phyloP scores from a whole-genome alignment of 2,329 filamentous ascomycete species.

The Fusarium citri region DNA sequence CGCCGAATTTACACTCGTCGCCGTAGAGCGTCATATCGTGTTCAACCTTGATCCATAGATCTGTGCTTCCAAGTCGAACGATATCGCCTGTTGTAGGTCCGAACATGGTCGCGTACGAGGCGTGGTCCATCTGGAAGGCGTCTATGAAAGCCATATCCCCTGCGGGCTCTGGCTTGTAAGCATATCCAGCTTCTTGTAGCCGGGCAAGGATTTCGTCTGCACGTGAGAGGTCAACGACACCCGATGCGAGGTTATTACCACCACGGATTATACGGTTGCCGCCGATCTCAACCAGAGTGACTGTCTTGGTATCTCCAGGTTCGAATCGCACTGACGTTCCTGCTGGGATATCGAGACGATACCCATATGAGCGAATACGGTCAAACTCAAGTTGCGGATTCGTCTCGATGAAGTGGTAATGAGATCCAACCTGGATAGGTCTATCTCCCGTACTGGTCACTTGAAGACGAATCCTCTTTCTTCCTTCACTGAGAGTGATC shows the following conservation, averaged over 20 bases:
- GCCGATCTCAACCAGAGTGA: constrained; percentile 88
- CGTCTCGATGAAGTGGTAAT: constrained; percentile 97
- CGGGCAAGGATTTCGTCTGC: constrained; percentile 73
- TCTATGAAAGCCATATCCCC: constrained; percentile 66
- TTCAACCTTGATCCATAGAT: constrained; percentile 92
- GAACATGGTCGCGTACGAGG: constrained; percentile 88
- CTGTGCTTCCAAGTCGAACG: constrained; percentile 84
- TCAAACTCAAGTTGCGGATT: constrained; percentile 93
- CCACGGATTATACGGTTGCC: constrained; percentile 84
- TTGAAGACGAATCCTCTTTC: constrained; percentile 77
- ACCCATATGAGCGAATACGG: constrained; percentile 83
- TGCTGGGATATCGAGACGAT: constrained; percentile 87
- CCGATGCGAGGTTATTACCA: constrained; percentile 83
- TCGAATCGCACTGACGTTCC: constrained; percentile 95
- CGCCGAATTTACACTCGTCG: constrained; percentile 95
- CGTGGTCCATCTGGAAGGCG: constrained; percentile 77
- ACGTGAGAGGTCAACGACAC: constrained; percentile 73
- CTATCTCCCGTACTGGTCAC: constrained; percentile 90
- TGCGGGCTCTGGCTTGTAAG: constrained; percentile 76
- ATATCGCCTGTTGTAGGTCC: constrained; percentile 90
- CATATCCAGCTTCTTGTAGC: constrained; percentile 79
- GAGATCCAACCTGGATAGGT: constrained; percentile 91
- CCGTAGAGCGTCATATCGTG: constrained; percentile 86
- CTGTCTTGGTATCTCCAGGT: constrained; percentile 90
- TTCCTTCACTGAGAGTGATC: constrained; percentile 78